These are phyloP conservation scores for Vitis rotundifolia DNA, from an alignment of 164 flowering plant species.

Conservation along the genomic window DNA sequence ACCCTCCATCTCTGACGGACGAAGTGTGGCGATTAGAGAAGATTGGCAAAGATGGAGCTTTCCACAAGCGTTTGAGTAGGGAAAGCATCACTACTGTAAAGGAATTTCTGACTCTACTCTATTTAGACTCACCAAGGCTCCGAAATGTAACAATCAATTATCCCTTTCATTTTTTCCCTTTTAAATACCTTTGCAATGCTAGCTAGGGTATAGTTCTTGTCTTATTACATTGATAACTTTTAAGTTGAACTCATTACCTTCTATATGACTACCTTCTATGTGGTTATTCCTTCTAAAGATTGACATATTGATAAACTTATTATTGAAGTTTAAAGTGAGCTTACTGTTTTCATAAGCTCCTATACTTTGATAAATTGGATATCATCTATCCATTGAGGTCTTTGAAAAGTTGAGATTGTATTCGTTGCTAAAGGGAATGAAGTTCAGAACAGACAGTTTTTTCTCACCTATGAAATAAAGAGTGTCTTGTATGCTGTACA, in stretches of 20 bases:
- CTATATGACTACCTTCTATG: not conserved
- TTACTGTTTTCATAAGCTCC: not conserved
- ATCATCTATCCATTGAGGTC: not conserved
- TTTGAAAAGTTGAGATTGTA: not conserved
- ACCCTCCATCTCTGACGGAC: constrained; percentile 49
- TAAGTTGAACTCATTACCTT: not conserved
- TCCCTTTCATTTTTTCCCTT: not conserved
- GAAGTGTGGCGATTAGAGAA: constrained; percentile 57
- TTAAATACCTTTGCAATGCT: not conserved
- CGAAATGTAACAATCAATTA: constrained; percentile 30
- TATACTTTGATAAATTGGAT: not conserved
- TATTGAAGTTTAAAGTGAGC: not conserved
- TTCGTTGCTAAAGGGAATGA: no score
- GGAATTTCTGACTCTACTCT: constrained; percentile 46
- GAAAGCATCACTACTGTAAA: constrained; percentile 43
- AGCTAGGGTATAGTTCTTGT: not conserved
- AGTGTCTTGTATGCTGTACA: no score
- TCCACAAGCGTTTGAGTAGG: constrained; percentile 40
- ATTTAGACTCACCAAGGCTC: constrained; percentile 41
- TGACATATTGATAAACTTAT: not conserved
- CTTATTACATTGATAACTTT: not conserved
- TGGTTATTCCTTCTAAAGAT: not conserved
- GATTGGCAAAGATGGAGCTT: constrained; percentile 58
- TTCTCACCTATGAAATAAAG: no score
- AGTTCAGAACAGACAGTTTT: no score